phyloP scores from a whole-genome alignment of 768 basidiomycete species.

The Lentinula aciculospora region DNA sequence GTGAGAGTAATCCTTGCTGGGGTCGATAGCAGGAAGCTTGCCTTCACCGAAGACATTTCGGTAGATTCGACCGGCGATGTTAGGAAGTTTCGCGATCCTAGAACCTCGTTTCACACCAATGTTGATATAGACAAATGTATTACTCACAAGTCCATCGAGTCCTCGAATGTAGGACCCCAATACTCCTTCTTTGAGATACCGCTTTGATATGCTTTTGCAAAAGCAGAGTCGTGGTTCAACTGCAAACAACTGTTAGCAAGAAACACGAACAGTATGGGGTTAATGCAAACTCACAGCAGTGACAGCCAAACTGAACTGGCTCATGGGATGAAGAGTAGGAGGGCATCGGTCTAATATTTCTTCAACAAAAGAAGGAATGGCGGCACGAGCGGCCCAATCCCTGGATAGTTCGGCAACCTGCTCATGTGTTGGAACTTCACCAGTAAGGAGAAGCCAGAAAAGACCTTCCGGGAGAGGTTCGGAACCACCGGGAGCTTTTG shows the following conservation, averaged over 20 bases:
- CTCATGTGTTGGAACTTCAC: constrained; percentile 88
- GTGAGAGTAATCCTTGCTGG: constrained; percentile 79
- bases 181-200: constrained; percentile 94
- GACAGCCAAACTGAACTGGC: constrained; percentile 94
- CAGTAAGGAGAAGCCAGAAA: constrained; percentile 94
- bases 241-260: constrained; percentile 19
- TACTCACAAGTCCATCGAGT: constrained; percentile 77
- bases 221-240: constrained; percentile 94
- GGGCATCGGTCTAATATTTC: constrained; percentile 93
- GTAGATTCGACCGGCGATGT: constrained; percentile 91
- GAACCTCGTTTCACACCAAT: constrained; percentile 8
- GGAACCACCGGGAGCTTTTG: constrained; percentile 81
- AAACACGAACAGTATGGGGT: not conserved
- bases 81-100: constrained; percentile 94
- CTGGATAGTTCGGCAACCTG: constrained; percentile 82
- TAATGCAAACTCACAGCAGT: constrained; percentile 60
- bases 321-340: constrained; percentile 96
- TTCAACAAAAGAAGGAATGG: constrained; percentile 92
- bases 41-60: constrained; percentile 84
- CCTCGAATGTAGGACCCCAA: constrained; percentile 92
- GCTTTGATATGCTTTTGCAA: constrained; percentile 90
- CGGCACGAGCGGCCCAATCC: constrained; percentile 93
- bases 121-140: not conserved
- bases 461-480: constrained; percentile 93
- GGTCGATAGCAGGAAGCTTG: constrained; percentile 83